These are phyloP conservation scores for Acanthochlamys bracteata DNA, from an alignment of 106 monocot species.

Conservation along the genomic window DNA sequence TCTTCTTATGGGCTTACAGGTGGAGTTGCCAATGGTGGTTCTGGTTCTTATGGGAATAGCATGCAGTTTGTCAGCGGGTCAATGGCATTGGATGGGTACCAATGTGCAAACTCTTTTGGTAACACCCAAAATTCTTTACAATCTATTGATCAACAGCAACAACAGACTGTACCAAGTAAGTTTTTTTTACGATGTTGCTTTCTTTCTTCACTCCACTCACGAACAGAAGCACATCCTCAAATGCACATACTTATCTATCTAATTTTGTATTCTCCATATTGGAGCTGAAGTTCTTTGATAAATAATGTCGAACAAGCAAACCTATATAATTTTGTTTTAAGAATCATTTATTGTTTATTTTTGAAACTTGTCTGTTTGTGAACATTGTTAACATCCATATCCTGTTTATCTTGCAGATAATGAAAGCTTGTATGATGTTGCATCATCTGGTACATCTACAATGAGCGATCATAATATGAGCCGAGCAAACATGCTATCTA, in stretches of 20 bases:
- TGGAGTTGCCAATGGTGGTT: conserved; percentile 40
- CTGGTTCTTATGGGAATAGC: conserved; percentile 46
- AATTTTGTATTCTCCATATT: background rate
- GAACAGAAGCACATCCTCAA: background rate
- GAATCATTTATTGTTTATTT: background rate
- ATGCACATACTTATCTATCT: background rate
- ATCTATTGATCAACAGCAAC: conserved; percentile 46
- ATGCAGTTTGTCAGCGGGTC: conserved; percentile 36
- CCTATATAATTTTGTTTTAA: too few relatives aligned
- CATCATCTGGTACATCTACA: conserved; percentile 33
- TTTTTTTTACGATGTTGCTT: too few relatives aligned
- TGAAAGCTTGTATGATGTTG: conserved; percentile 40
- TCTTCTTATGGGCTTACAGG: conserved; percentile 55
- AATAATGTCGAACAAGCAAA: background rate
- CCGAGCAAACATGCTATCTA: conserved; percentile 37
- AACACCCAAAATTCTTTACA: conserved; percentile 46
- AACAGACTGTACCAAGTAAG: conserved; percentile 7
- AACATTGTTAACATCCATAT: conserved; percentile 17
- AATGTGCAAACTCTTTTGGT: conserved; percentile 28
- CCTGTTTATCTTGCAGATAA: conserved; percentile 31
- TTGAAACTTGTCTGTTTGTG: background rate
- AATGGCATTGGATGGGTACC: conserved; percentile 37
- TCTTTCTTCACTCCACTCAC: background rate
- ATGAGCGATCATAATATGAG: conserved; percentile 41
- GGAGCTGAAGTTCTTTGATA: background rate